Conservation (phyloP, 805 yeast genomes). For the Suhomyces vadensis region DNA sequence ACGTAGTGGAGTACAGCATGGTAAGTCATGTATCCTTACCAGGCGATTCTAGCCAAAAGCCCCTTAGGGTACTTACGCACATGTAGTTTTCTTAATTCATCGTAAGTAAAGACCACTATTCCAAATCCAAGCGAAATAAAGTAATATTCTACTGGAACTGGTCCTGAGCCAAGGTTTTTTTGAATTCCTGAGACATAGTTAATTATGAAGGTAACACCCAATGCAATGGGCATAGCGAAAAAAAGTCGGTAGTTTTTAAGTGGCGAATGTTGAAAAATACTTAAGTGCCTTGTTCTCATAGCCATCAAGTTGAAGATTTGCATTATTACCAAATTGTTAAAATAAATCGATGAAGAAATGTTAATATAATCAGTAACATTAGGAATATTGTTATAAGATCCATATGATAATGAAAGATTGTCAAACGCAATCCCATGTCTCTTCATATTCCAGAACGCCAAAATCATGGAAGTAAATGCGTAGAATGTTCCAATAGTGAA, state of each 20-base stretch:
- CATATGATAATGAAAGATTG: slow-evolving; percentile 37
- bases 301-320: slow-evolving; percentile 48
- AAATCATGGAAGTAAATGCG: slow-evolving; percentile 41
- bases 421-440: slow-evolving; percentile 37
- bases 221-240: slow-evolving; percentile 34
- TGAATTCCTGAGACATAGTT: slow-evolving; percentile 45
- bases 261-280: slow-evolving; percentile 45
- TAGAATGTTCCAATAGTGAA: slow-evolving; percentile 43
- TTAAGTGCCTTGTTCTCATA: slow-evolving; percentile 43
- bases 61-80: slow-evolving; percentile 40
- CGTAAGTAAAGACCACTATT: slow-evolving; percentile 36
- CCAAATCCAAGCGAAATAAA: slow-evolving; percentile 50
- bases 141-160: slow-evolving; percentile 47
- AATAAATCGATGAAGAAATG: slow-evolving; percentile 46
- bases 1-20: too few relatives aligned
- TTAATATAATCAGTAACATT: slow-evolving; percentile 24
- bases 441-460: slow-evolving; percentile 39
- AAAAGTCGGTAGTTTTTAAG: slow-evolving; percentile 33
- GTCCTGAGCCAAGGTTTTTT: slow-evolving; percentile 32
- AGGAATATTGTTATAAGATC: slow-evolving; percentile 24
- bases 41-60: slow-evolving; percentile 40
- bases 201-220: slow-evolving; percentile 42
- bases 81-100: slow-evolving; percentile 42
- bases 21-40: too few relatives aligned
- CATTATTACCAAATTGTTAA: slow-evolving; percentile 47